phyloP scores from a whole-genome alignment of 352 stramenopile species.

The Phytophthora litchii region DNA sequence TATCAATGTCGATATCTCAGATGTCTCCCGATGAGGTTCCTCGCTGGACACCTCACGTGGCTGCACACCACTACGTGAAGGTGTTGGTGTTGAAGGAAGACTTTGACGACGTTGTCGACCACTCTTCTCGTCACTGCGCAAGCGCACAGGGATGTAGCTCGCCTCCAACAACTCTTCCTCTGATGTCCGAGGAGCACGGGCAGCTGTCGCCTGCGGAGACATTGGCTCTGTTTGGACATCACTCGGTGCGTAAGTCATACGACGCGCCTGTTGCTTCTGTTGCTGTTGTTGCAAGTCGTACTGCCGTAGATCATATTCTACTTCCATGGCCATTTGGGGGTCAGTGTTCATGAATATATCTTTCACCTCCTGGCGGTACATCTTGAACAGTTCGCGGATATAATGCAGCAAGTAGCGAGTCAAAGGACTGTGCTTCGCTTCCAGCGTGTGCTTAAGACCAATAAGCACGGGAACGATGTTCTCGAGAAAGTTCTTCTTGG shows the following conservation, averaged over 20 bases:
- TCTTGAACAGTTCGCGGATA: constrained; percentile 94
- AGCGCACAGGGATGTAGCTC: constrained; percentile 41
- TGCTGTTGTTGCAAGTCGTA: constrained; percentile 72
- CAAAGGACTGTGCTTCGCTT: constrained; percentile 93
- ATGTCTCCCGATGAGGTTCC: constrained; percentile 26
- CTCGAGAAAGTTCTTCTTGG: constrained; percentile 97
- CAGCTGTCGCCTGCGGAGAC: constrained; percentile 18
- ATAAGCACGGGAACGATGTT: constrained; percentile 97
- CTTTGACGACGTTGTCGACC: constrained; percentile 48
- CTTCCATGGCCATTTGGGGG: constrained; percentile 94
- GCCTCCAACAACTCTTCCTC: constrained; percentile 46
- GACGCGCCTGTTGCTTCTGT: constrained; percentile 38
- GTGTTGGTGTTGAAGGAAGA: constrained; percentile 51
- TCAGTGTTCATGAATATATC: constrained; percentile 92
- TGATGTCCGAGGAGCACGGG: constrained; percentile 32
- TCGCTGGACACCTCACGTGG: constrained; percentile 47
- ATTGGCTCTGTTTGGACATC: constrained; percentile 15
- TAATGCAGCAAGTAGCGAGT: constrained; percentile 95
- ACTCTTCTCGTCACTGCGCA: constrained; percentile 42
- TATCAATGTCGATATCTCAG: constrained; percentile 43
- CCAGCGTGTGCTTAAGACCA: constrained; percentile 94
- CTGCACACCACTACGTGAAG: constrained; percentile 34
- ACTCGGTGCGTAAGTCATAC: constrained; percentile 20
- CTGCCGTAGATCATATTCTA: constrained; percentile 95
- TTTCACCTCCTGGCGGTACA: constrained; percentile 93